Conservation (phyloP, 257 asterid genomes). For the Cruciata laevipes region DNA sequence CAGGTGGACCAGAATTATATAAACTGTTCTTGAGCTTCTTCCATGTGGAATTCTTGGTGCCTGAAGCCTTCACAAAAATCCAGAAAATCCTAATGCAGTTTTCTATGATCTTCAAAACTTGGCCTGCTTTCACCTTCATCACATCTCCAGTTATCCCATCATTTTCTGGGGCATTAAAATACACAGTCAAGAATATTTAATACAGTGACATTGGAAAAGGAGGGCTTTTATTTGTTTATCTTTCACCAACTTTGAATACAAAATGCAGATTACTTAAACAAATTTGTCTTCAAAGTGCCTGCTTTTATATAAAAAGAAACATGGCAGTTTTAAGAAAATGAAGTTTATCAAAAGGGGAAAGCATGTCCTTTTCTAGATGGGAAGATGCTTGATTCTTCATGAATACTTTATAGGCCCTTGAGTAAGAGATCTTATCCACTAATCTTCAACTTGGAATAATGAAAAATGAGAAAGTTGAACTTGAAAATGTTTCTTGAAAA, state of each 20-base stretch:
- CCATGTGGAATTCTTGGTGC: constrained; percentile 29
- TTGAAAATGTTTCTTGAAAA: not conserved
- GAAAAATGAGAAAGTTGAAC: not conserved
- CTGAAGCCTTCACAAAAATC: constrained; percentile 29
- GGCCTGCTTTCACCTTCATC: constrained; percentile 24
- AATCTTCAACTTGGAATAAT: not conserved
- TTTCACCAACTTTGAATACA: not conserved
- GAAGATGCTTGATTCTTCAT: not conserved
- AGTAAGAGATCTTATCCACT: constrained; percentile 6
- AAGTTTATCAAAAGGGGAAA: not conserved
- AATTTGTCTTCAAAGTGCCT: not conserved
- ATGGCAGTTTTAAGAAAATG: not conserved
- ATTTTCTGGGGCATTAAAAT: constrained; percentile 13
- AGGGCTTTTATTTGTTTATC: not conserved
- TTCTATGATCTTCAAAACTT: constrained; percentile 34
- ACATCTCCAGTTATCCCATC: constrained; percentile 23
- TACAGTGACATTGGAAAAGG: not conserved
- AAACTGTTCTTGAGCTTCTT: constrained; percentile 17
- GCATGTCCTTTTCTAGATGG: not conserved
- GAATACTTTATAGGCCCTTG: not conserved
- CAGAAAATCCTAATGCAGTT: constrained; percentile 45
- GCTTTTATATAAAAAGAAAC: not conserved
- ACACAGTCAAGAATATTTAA: not conserved
- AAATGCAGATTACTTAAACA: not conserved
- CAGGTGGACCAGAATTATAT: constrained; percentile 18